phyloP scores from a whole-genome alignment of 129 eudicot genomes.

The Saposhnikovia divaricata region DNA sequence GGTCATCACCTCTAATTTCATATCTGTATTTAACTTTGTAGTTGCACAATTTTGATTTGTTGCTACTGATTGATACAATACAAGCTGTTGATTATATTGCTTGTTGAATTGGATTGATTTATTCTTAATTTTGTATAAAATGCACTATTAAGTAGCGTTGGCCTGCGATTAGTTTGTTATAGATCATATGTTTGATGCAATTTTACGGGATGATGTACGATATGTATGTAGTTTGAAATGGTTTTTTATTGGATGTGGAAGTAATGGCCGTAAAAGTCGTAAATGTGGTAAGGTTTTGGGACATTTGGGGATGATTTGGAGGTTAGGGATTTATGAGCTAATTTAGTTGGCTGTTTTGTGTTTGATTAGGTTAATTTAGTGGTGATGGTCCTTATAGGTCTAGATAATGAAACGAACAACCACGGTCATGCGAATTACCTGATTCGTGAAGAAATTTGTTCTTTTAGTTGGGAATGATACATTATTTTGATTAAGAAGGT shows the following conservation, averaged over 20 bases:
- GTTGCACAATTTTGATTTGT: no score
- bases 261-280: not conserved
- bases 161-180: no score
- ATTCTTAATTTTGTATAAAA: not conserved
- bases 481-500: not conserved
- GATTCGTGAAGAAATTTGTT: not conserved
- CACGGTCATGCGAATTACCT: not conserved
- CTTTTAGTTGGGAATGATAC: not conserved
- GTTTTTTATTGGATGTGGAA: not conserved
- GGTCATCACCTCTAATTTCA: constrained; percentile 19
- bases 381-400: not conserved
- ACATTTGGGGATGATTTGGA: not conserved
- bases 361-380: no score
- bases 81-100: not conserved
- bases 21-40: no score
- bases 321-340: no score
- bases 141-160: no score
- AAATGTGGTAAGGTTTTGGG: not conserved
- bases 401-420: no score
- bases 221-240: not conserved
- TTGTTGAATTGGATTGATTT: not conserved
- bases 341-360: no score
- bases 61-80: no score
- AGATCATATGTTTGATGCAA: not conserved
- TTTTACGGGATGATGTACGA: not conserved